Evolutionary conservation across 73 alveolate species (phyloP).

Genomic region (Paramecium primaurelia): DNA sequence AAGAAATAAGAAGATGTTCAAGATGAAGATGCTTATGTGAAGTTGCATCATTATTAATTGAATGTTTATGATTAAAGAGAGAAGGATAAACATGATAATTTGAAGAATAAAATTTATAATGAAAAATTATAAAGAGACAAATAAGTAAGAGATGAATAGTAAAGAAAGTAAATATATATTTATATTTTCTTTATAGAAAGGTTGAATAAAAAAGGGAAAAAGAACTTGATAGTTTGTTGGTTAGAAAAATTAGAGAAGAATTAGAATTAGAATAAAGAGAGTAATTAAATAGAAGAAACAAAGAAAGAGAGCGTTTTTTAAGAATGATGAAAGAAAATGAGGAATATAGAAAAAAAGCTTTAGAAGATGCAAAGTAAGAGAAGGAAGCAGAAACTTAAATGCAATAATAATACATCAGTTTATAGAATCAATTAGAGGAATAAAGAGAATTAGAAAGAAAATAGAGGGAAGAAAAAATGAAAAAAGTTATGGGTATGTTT

Average conservation of each 20-base stretch:
- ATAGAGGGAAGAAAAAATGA: constrained; percentile 60
- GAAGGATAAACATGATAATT: constrained; percentile 44
- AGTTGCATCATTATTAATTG: constrained; percentile 42
- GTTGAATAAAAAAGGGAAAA: constrained; percentile 56
- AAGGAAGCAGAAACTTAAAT: constrained; percentile 51
- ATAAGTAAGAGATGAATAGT: constrained; percentile 43
- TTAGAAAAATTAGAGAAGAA: constrained; percentile 58
- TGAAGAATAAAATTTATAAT: constrained; percentile 38
- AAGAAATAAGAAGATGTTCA: constrained; percentile 24
- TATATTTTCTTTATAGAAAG: constrained; percentile 6
- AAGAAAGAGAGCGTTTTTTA: constrained; percentile 51
- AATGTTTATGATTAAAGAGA: constrained; percentile 59
- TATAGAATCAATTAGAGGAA: constrained; percentile 52
- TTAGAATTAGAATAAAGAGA: constrained; percentile 57
- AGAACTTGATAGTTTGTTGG: constrained; percentile 54
- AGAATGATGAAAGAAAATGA: constrained; percentile 64
- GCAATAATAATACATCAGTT: constrained; percentile 46
- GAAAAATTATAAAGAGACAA: constrained; percentile 55
- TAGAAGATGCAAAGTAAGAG: constrained; percentile 55
- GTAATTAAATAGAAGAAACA: constrained; percentile 50
- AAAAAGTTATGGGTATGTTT: constrained; percentile 61
- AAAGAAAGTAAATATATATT: not conserved
- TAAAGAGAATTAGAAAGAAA: constrained; percentile 60
- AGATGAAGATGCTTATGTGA: constrained; percentile 62
- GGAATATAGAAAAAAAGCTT: constrained; percentile 57